Evolutionary conservation across 164 flowering plant genomes (phyloP).

Genomic region (Vitis labrusca): DNA sequence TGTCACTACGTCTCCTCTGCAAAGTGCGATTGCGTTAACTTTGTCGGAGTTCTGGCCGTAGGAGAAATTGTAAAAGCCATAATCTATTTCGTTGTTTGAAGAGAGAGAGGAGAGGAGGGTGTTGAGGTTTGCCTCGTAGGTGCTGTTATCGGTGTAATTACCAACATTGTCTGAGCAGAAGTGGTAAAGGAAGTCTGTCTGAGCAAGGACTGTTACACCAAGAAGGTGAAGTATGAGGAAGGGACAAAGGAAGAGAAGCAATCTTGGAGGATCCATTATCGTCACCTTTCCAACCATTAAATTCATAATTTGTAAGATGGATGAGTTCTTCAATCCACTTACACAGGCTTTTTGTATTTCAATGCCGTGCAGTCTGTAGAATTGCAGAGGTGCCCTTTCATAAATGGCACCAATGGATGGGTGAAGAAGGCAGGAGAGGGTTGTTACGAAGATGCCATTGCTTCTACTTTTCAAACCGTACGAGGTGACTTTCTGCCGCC

Average conservation of each 20-base stretch:
- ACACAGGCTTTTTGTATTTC: too few relatives aligned
- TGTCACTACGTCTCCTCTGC: constrained; percentile 30
- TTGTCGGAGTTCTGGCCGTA: constrained; percentile 18
- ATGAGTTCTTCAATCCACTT: too few relatives aligned
- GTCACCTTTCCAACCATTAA: too few relatives aligned
- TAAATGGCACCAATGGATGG: too few relatives aligned
- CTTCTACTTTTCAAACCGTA: too few relatives aligned
- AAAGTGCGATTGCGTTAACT: constrained; percentile 30
- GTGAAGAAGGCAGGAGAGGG: too few relatives aligned
- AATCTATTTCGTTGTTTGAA: constrained; percentile 7
- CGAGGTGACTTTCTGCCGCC: too few relatives aligned
- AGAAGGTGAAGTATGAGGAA: background rate
- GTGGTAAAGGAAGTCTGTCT: background rate
- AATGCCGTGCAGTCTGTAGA: too few relatives aligned
- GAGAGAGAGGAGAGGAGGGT: constrained; percentile 18
- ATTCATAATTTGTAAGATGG: too few relatives aligned
- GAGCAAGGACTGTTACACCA: constrained; percentile 5
- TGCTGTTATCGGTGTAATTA: constrained; percentile 24
- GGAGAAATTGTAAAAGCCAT: constrained; percentile 33
- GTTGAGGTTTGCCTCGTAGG: constrained; percentile 28
- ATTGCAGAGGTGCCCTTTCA: too few relatives aligned
- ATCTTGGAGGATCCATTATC: too few relatives aligned
- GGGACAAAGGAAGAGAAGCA: background rate
- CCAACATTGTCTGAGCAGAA: background rate
- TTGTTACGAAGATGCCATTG: too few relatives aligned